A percentile compares a stretch with the other conserved stretches of the same genome.
These are phyloP conservation scores for Cyanidium caldarium DNA, from an alignment of 23 red algal genomes.

Conservation along the genomic window DNA sequence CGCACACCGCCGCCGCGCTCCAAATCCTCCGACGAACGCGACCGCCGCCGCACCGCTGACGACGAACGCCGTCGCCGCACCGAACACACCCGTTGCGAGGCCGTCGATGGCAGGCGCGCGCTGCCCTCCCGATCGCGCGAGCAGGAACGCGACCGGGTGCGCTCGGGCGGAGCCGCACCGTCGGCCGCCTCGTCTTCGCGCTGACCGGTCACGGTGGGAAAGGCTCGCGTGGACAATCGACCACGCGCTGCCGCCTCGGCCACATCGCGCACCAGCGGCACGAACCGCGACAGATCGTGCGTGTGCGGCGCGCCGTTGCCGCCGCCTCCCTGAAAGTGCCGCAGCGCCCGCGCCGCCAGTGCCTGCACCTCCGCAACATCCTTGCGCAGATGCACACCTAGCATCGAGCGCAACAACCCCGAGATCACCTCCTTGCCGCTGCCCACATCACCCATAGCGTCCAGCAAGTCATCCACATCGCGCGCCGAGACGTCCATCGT, in stretches of 20 bases:
- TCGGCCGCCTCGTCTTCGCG: background rate
- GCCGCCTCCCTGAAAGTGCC: background rate
- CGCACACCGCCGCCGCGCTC: background rate
- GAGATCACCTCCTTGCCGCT: background rate
- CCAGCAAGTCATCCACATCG: background rate
- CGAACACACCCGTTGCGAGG: background rate
- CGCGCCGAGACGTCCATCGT: constrained; percentile 4
- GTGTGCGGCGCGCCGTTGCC: background rate
- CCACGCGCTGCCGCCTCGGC: background rate
- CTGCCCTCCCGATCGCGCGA: background rate
- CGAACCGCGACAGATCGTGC: constrained; percentile 18
- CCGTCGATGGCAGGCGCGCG: background rate
- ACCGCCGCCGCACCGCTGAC: background rate
- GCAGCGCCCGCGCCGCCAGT: background rate
- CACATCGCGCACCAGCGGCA: constrained; percentile 12
- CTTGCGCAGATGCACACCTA: background rate
- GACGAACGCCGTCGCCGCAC: constrained; percentile 7
- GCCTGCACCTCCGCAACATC: background rate
- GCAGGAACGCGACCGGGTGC: background rate
- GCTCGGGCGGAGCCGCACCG: background rate
- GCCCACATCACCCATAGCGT: background rate
- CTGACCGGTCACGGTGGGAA: background rate
- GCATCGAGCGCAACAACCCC: background rate
- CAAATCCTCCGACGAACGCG: background rate
- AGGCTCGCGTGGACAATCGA: background rate